Conservation (phyloP, 805 yeast genomes). For the Candida quercuum region DNA sequence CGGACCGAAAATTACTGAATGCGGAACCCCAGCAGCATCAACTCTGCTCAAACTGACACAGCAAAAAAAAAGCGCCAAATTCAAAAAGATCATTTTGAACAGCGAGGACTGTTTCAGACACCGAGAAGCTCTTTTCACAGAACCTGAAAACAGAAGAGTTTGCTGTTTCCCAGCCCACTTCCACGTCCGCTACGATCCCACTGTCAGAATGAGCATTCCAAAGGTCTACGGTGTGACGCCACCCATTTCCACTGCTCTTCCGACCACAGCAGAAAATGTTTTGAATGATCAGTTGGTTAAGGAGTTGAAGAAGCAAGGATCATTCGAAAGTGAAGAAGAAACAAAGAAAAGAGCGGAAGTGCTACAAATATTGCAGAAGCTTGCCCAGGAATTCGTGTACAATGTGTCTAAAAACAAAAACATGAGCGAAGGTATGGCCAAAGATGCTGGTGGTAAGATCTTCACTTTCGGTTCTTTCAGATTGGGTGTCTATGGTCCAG, state of each 20-base stretch:
- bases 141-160: not conserved
- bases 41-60: not conserved
- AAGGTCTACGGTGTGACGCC: constrained; percentile 25
- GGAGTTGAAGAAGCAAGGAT: constrained; percentile 77
- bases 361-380: constrained; percentile 60
- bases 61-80: no score
- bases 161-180: not conserved
- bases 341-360: constrained; percentile 78
- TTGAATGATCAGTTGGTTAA: constrained; percentile 72
- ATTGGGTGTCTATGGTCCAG: constrained; percentile 96
- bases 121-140: no score
- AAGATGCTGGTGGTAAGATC: constrained; percentile 96
- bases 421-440: constrained; percentile 97
- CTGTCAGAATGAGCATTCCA: constrained; percentile 1
- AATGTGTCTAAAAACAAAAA: constrained; percentile 74
- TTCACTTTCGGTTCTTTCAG: constrained; percentile 94
- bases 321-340: constrained; percentile 84
- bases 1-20: not conserved
- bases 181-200: not conserved
- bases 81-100: no score
- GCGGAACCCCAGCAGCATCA: not conserved
- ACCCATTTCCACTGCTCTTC: constrained; percentile 82
- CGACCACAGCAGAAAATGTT: constrained; percentile 73
- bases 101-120: no score
- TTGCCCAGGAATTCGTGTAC: constrained; percentile 79